Evolutionary conservation across 1,284 basidiomycete genomes (phyloP), one percentile per base, ranked within the genome.

Genomic region (Boletus nobilissimus): DNA sequence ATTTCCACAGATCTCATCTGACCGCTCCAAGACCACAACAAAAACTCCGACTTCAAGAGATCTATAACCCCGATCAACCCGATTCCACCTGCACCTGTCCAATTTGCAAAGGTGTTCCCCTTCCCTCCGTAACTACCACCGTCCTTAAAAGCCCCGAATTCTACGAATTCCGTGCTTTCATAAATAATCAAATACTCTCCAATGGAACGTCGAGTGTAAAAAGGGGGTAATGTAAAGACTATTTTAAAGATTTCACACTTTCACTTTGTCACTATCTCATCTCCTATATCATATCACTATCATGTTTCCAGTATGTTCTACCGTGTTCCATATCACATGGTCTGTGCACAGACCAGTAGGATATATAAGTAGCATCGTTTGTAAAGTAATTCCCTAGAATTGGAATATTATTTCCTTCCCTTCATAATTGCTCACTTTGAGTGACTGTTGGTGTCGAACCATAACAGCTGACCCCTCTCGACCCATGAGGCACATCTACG

Each of bases 401-500:
- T n/a, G n/a, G n/a, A n/a, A n/a, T n/a, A n/a, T n/a, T n/a, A n/a
- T n/a, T n/a, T n/a, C n/a, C n/a, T n/a, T n/a, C n/a, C n/a, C n/a
- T n/a, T n/a, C n/a, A n/a, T n/a, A n/a, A n/a, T n/a, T n/a, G n/a
- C n/a, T n/a, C n/a, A n/a, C n/a, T n/a, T n/a, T n/a, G n/a, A n/a
- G n/a, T n/a, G n/a, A n/a, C n/a, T n/a, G n/a, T n/a, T n/a, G n/a
- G n/a, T n/a, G n/a, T n/a, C n/a, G n/a, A n/a, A n/a, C n/a, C n/a
- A n/a, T n/a, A n/a, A n/a, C n/a, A n/a, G 80, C 39, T 78, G 83
- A 13, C 22, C 62, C 51, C 69, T 85, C 19, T 87, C 88, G 1
- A 88, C 88, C 36, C 92, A 87, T 74, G 90, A 89, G 6, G 90
- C 88, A 29, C 92, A 88, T 75, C 94, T 88, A 38, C 94, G 87